Conservation (phyloP, 202 grass and related monocot genomes). For the Brachypodium distachyon region DNA sequence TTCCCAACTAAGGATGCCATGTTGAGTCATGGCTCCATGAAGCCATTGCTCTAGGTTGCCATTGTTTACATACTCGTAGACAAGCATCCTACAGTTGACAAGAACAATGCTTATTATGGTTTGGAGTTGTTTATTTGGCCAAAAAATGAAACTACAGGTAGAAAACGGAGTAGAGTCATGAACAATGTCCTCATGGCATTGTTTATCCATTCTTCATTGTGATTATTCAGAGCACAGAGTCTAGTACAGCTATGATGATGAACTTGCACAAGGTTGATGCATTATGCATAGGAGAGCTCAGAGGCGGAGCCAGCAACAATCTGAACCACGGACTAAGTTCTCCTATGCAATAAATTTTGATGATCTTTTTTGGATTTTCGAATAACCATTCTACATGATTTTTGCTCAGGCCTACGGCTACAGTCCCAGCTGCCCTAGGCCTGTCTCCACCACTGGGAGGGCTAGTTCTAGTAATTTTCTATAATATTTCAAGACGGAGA, state of each 20-base stretch:
- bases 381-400: no score
- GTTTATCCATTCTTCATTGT: neutral
- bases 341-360: no score
- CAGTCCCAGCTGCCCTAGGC: no score
- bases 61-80: constrained; percentile 98
- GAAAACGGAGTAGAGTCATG: neutral
- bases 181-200: neutral
- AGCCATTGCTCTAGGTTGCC: constrained; percentile 96
- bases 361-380: no score
- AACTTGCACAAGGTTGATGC: neutral
- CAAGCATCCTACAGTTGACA: constrained; percentile 69
- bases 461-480: neutral
- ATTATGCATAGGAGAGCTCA: no score
- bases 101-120: neutral
- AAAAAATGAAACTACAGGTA: neutral
- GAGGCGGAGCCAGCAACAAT: no score
- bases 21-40: constrained; percentile 65
- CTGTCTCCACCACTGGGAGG: no score
- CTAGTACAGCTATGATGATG: neutral
- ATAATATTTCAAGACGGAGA: neutral
- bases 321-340: no score
- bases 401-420: no score
- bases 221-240: neutral
- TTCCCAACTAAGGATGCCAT: constrained; percentile 79
- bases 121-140: neutral